Evolutionary conservation across 2,329 filamentous ascomycete genomes (phyloP).

Genomic region (Mycocentrospora acerina): DNA sequence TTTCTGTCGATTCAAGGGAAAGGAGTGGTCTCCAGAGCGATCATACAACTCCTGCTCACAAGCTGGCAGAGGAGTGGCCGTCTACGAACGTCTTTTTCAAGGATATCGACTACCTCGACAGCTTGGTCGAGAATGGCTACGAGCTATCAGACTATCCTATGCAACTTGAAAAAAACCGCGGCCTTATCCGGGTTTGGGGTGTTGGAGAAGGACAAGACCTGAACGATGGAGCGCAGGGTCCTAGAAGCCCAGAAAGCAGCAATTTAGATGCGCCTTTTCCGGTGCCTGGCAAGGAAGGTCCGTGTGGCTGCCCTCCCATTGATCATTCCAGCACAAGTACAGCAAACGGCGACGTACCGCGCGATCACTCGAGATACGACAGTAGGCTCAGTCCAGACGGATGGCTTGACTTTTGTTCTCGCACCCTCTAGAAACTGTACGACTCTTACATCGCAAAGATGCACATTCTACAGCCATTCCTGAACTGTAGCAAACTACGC

Average conservation of each 20-base stretch:
- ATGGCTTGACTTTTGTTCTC: conserved; percentile 55
- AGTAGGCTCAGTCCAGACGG: conserved; percentile 57
- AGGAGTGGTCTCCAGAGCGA: conserved; percentile 68
- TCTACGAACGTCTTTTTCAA: conserved; percentile 59
- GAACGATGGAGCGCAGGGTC: conserved; percentile 49
- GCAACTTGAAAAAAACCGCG: conserved; percentile 70
- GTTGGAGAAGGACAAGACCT: conserved; percentile 72
- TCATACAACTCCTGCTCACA: conserved; percentile 86
- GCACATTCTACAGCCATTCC: conserved; percentile 65
- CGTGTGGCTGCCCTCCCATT: conserved; percentile 52
- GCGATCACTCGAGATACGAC: conserved; percentile 40
- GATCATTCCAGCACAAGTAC: conserved; percentile 39
- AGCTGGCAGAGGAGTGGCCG: conserved; percentile 69
- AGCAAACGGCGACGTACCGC: conserved; percentile 19
- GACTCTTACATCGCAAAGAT: conserved; percentile 61
- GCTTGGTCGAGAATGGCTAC: conserved; percentile 72
- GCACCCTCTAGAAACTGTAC: conserved; percentile 54
- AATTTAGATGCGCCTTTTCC: conserved; percentile 44
- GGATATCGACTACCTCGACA: conserved; percentile 46
- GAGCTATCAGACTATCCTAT: conserved; percentile 66
- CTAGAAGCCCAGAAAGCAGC: conserved; percentile 36
- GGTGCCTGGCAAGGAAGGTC: conserved; percentile 47
- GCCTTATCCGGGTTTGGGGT: conserved; percentile 73
- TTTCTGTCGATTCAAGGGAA: conserved; percentile 21
- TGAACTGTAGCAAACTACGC: conserved; percentile 56